These are phyloP conservation scores for Tubosaeta brunneosetosa DNA, from an alignment of 768 basidiomycete genomes.

Conservation along the genomic window DNA sequence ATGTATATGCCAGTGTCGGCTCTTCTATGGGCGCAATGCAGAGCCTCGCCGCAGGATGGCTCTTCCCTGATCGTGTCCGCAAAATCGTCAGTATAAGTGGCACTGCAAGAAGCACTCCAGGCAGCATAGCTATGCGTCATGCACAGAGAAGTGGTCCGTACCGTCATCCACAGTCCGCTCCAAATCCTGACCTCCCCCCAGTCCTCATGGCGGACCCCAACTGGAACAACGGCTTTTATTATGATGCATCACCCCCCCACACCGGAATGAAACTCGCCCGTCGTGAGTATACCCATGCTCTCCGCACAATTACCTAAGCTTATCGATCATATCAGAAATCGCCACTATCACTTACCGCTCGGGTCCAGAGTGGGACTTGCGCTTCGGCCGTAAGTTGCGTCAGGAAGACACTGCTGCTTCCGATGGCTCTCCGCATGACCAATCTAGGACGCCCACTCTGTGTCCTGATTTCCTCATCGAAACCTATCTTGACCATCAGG, in stretches of 20 bases:
- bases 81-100: constrained; percentile 94
- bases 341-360: constrained; percentile 99
- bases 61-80: constrained; percentile 82
- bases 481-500: constrained; percentile 94
- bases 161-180: not conserved
- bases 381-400: constrained; percentile 83
- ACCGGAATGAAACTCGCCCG: constrained; percentile 98
- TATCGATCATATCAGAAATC: constrained; percentile 59
- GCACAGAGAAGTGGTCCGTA: constrained; percentile 87
- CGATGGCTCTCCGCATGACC: constrained; percentile 2
- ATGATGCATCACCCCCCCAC: constrained; percentile 91
- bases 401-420: constrained; percentile 15
- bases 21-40: constrained; percentile 98
- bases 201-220: constrained; percentile 99
- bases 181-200: constrained; percentile 28
- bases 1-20: constrained; percentile 90
- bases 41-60: constrained; percentile 91
- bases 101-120: constrained; percentile 86
- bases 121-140: constrained; percentile 92
- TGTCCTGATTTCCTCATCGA: constrained; percentile 99
- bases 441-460: constrained; percentile 56
- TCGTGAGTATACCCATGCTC: constrained; percentile 51
- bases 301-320: not conserved
- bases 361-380: constrained; percentile 97
- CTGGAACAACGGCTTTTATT: constrained; percentile 99